These are phyloP conservation scores for Pestalotiopsis sp. DNA, from an alignment of 2,329 filamentous ascomycete genomes.

Conservation along the genomic window DNA sequence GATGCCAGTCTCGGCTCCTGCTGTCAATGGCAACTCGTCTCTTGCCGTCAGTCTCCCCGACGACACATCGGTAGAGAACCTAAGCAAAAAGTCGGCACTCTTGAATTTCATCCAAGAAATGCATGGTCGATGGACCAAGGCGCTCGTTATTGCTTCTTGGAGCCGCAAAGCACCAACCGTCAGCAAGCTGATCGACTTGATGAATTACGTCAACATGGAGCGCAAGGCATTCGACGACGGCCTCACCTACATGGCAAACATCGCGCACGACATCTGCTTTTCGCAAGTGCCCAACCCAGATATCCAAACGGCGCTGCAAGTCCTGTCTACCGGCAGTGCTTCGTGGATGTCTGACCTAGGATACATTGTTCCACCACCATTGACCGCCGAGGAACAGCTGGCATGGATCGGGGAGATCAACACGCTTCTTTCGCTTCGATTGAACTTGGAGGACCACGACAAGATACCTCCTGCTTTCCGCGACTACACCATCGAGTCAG, in stretches of 20 bases:
- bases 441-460: conserved; percentile 84
- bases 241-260: conserved; percentile 64
- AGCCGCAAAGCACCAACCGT: conserved; percentile 76
- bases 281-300: conserved; percentile 87
- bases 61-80: conserved; percentile 64
- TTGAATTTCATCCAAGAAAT: conserved; percentile 77
- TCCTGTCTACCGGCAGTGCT: conserved; percentile 76
- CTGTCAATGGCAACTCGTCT: conserved; percentile 51
- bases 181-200: conserved; percentile 85
- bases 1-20: conserved; percentile 58
- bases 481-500: conserved; percentile 76
- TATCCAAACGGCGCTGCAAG: conserved; percentile 82
- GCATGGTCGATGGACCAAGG: conserved; percentile 89
- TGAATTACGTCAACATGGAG: conserved; percentile 68
- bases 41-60: conserved; percentile 40
- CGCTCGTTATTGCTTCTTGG: conserved; percentile 89
- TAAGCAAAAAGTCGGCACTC: conserved; percentile 73
- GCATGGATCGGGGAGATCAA: conserved; percentile 80
- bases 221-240: conserved; percentile 60
- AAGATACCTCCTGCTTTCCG: conserved; percentile 73
- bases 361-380: conserved; percentile 72
- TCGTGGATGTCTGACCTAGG: conserved; percentile 80
- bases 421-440: conserved; percentile 75
- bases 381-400: conserved; percentile 71
- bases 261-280: conserved; percentile 71